Base-by-base conservation (phyloP, 176 grass and related monocot genomes). In the Olyra latifolia region DNA sequence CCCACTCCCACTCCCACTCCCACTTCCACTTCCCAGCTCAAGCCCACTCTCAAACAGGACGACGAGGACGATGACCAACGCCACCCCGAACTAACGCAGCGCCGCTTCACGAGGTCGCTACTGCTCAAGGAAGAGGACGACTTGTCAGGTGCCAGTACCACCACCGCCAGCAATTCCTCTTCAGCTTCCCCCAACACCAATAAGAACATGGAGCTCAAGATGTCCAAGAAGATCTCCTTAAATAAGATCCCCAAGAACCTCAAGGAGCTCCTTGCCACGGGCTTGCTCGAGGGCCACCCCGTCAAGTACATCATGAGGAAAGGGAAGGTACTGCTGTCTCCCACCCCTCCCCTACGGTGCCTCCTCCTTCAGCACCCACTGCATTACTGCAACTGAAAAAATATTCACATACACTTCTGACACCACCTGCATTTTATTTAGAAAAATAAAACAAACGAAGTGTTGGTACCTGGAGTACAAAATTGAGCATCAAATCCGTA, bases 271-370 rank as follows among this genome's bases (percentile, higher is more conserved):
- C 85, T 98, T 0, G 72, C 87, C 81, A 98, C 95, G 14, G 88
- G 92, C 52, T 74, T 98, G 87, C 95, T 98, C 22, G 90, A 98
- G 49, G 95, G 90, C 28, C 88, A 93, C 35, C 91, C 86, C 29
- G 95, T 98, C 82, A 90, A 95, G 77, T 98, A 98, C 75, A 75
- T 87, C 73, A 73, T 85, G 66, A 88, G 27, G 43, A 99, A 85
- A 76, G 86, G 84, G 40, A 99, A 92, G 92, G 96, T 99, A 72
- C 57, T 27, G 14, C 30, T 11, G 42, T 13, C 23, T 46, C 59
- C 13, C 17, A 20, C 43, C 8, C 7, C 32, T 35, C n/a, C 6
- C 17, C 4, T 39, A 14, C n/a, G n/a, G n/a, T 54, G 24, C 62
- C 44, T 30, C 14, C 43, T 28, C 8, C 29, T 80, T 71, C 16